Base-by-base conservation (phyloP, 148 eudicot genomes). In the Rhododendron ferrugineum region DNA sequence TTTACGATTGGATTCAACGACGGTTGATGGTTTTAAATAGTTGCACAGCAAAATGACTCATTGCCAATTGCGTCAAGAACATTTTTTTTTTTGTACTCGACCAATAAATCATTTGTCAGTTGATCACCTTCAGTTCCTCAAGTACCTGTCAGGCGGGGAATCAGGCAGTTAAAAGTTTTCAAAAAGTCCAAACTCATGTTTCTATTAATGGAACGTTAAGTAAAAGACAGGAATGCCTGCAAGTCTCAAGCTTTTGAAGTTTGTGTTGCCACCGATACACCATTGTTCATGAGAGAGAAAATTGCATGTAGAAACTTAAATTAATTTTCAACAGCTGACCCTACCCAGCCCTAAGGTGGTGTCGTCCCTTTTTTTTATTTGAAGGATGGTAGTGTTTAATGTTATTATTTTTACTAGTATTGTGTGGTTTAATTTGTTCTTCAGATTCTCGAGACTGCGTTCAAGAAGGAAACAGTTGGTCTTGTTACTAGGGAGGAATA, bases 391-490 rank as follows among this genome's bases (percentile, higher is more conserved):
- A 80, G 30, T 2, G 10, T 2, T 18, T 34, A 18, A 3, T 54
- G 60, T 78, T 44, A 22, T 79, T 3, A 50, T 79, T 54, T 22
- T 58, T 18, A 36, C 9, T 20, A 0, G 8, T 62, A 5, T 81
- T 62, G 77, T 47, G 28, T 44, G 64, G 50, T 75, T 86, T 66
- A 34, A 78, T 87, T 75, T 28, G 28, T 72, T 85, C 20, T 82
- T 80, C 91, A 96, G 99, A 93, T 96, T 89, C 88, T 96, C 0
- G 99, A 96, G 93, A 96, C 98, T 87, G 99, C 99, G 0, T 96
- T 96, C 87, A 96, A 96, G 95, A 96, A 96, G 91, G 99, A 96
- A 90, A 96, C 99, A 5, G 91, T 96, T 82, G 99, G 99, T 84
- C 92, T 96, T 84, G 99, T 96, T 77, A 91, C 98, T 16, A 94